A percentile compares a stretch with the other conserved stretches of the same genome.
These are phyloP conservation scores for Botryosphaeria dothidea DNA, from an alignment of 2,329 filamentous ascomycete species.

Conservation along the genomic window DNA sequence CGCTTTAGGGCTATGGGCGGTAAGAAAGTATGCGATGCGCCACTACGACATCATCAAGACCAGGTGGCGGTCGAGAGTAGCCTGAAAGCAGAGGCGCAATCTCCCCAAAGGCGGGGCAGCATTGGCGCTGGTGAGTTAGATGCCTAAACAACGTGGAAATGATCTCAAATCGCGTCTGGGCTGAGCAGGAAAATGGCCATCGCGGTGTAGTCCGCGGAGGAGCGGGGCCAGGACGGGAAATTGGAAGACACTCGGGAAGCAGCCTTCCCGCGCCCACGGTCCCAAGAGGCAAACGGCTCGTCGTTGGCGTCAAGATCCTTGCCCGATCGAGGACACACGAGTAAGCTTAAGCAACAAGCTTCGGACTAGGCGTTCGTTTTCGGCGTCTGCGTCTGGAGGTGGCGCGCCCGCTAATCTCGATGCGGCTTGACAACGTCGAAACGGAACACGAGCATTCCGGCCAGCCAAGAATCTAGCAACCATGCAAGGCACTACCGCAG, in stretches of 20 bases:
- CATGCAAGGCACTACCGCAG: neutral
- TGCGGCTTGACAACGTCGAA: neutral
- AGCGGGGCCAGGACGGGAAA: neutral
- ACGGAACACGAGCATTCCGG: conserved; percentile 5
- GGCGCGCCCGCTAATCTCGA: neutral
- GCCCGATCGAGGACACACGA: neutral
- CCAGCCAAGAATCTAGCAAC: neutral
- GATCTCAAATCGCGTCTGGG: too few species aligned
- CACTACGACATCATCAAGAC: neutral
- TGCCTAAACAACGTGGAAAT: neutral
- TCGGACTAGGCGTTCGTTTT: neutral
- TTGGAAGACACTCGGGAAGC: neutral
- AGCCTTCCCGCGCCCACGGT: neutral
- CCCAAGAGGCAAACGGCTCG: neutral
- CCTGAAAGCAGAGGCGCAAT: neutral
- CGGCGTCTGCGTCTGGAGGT: neutral
- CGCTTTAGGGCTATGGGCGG: neutral
- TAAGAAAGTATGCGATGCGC: neutral
- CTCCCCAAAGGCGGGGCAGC: neutral
- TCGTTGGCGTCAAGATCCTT: neutral
- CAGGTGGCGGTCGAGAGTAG: neutral
- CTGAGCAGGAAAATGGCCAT: neutral
- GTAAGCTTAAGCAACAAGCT: conserved; percentile 14
- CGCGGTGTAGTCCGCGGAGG: neutral
- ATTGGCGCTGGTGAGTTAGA: neutral